Evolutionary conservation across 2,329 filamentous ascomycete genomes (phyloP), one percentile per base, ranked within the genome.

Genomic region (Plenodomus tracheiphilus): DNA sequence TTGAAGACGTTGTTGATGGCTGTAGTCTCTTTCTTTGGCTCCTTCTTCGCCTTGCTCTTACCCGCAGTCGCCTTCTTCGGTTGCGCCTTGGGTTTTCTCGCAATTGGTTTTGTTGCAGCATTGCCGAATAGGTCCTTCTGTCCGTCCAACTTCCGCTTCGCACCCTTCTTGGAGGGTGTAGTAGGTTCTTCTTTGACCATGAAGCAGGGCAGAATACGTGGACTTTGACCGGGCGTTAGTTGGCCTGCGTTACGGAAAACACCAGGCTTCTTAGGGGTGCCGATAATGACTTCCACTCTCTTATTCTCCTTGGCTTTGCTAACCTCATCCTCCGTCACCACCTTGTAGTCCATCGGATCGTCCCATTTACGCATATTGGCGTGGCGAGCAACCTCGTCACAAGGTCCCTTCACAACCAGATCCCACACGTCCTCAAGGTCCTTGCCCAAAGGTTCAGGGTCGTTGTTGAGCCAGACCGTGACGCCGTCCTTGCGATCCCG

Each of bases 391-490:
- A 99, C 87, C 56, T 91, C 86, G 69, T 99, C 94, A 67, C 90
- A 94, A 62, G 88, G 88, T 17, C 91, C 92, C 57, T 85, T 85
- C 30, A 99, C 88, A 16, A 97, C 85, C 51, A 97, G 75, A 72
- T 99, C 94, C 88, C 92, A 99, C 65, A 90, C 91, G 55, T 95
- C 88, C 67, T 93, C 92, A 55, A 97, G 86, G 49, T 97, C 91
- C 56, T 84, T 86, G 17, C 89, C 87, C 37, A 86, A 82, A 1
- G 94, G 94, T 58, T 91, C 89, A 0, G 89, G 80, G 51, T 96
- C 91, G 45, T 91, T 84, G 73, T 97, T 97, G 74, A 99, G 89
- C 91, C 93, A 99, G 41, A 95, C 87, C 0, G 92, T 91, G 49
- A 96, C 83, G 1, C 93, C 92, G 60, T 95, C 89, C 58, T 84